Percentiles rank a stretch among this genome's conserved stretches.
Evolutionary conservation across 2,329 filamentous ascomycete genomes (phyloP).

Genomic region (Meredithiella fracta): DNA sequence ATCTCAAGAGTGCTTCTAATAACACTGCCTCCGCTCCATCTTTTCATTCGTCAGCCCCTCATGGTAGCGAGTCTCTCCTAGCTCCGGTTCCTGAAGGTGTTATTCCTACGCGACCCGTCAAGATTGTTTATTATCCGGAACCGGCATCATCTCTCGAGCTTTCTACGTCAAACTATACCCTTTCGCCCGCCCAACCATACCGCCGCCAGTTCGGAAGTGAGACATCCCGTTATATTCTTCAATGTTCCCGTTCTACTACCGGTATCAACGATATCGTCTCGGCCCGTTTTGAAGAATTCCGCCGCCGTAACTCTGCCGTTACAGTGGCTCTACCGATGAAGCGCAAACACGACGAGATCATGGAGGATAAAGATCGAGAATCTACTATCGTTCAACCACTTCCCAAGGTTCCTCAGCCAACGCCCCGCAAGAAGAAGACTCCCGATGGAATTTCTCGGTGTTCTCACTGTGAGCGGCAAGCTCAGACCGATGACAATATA

Average conservation of each 20-base stretch:
- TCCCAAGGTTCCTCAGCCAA: constrained; percentile 8
- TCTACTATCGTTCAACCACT: not conserved
- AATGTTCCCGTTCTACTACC: not conserved
- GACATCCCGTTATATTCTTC: not conserved
- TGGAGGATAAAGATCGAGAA: not conserved
- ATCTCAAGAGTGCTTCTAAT: constrained; percentile 11
- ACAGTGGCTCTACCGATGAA: constrained; percentile 10
- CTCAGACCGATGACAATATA: constrained; percentile 15
- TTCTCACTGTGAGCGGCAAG: constrained; percentile 16
- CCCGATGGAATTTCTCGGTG: constrained; percentile 14
- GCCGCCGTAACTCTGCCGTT: constrained; percentile 4
- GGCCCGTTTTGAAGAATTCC: constrained; percentile 9
- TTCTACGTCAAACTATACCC: not conserved
- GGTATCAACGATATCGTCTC: constrained; percentile 8
- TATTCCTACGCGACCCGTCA: not conserved
- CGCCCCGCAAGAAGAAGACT: constrained; percentile 10
- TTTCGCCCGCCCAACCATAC: constrained; percentile 3
- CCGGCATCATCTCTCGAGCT: constrained; percentile 3
- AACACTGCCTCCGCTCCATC: not conserved
- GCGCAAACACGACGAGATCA: constrained; percentile 6
- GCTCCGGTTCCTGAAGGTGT: not conserved
- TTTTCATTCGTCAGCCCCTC: not conserved
- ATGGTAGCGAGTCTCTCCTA: not conserved
- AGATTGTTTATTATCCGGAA: constrained; percentile 10
- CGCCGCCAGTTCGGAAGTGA: constrained; percentile 8